Evolutionary conservation across 257 asterid genomes (phyloP), one percentile per base, ranked within the genome.

Genomic region (Thymus quinquecostatus): DNA sequence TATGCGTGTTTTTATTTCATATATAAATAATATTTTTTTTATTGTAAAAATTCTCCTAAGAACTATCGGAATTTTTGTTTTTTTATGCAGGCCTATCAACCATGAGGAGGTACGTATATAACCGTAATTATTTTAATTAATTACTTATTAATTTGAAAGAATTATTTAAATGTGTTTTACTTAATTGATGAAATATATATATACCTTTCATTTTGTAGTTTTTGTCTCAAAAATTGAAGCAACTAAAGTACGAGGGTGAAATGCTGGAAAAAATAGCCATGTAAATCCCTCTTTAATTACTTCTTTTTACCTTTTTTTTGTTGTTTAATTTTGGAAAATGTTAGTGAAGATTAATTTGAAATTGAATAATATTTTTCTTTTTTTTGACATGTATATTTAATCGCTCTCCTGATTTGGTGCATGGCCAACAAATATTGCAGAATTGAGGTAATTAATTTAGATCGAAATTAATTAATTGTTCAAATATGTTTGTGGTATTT

Each of bases 211-310:
- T 59, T 72, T 59, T 75, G 75, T 71, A 90, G 91, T 69, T 71
- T 30, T 65, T 90, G 79, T 70, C 80, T 30, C 81, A 68, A 56
- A 86, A 51, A 76, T 82, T 90, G 53, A 82, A 77, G 79, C 84
- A 90, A 44, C 38, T 82, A 47, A 88, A 86, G 70, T 29, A 66
- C 54, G 96, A 90, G 77, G 78, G 79, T 2, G 72, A 82, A 77
- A 75, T 88, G 91, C 79, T 90, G 27, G 88, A 85, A 43, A 90
- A 84, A 64, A 77, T 86, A 40, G 82, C 93, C 8, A 41, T 41
- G 97, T 90, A 82, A 68, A 80, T 64, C 30, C 47, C 68, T 60
- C 40, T 13, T 36, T 8, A 61, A 48, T 0, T 64, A 41, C 0
- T 3, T 33, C 21, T 21, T 53, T 11, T 38, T 50, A 29, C 49